Evolutionary conservation across 257 asterid species (phyloP).

Genomic region (Lithospermum erythrorhizon): DNA sequence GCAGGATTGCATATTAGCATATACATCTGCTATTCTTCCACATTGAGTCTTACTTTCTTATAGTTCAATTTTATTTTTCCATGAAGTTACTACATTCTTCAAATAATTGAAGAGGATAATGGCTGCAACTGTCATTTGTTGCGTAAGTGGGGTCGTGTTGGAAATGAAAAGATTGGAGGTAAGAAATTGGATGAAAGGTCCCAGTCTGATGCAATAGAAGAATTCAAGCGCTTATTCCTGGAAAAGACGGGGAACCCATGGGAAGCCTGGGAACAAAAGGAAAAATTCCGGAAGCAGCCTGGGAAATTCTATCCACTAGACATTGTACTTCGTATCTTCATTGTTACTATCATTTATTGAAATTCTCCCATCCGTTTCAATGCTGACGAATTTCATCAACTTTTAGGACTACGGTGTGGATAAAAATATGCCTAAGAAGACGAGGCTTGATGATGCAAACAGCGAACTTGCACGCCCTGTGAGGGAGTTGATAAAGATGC

Average conservation of each 20-base stretch:
- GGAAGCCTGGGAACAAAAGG: slow-evolving; percentile 71
- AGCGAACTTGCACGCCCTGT: slow-evolving; percentile 68
- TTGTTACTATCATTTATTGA: slow-evolving; percentile 6
- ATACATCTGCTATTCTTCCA: neutral
- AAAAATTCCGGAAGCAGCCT: slow-evolving; percentile 70
- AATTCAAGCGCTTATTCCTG: slow-evolving; percentile 69
- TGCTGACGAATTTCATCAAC: slow-evolving; percentile 5
- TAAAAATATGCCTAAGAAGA: slow-evolving; percentile 43
- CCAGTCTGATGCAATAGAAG: slow-evolving; percentile 55
- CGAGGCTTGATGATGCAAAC: slow-evolving; percentile 39
- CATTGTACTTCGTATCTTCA: slow-evolving; percentile 40
- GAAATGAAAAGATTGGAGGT: slow-evolving; percentile 84
- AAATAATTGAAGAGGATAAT: slow-evolving; percentile 90
- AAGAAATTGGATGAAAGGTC: slow-evolving; percentile 53
- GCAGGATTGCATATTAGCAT: neutral
- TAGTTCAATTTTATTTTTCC: slow-evolving; percentile 4
- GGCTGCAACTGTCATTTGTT: slow-evolving; percentile 71
- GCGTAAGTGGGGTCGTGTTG: slow-evolving; percentile 99
- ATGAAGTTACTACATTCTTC: slow-evolving; percentile 83
- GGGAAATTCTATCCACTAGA: slow-evolving; percentile 86
- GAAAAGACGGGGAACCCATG: slow-evolving; percentile 93
- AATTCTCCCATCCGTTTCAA: slow-evolving; percentile 6
- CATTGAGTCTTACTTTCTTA: neutral
- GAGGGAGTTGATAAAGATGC: slow-evolving; percentile 79
- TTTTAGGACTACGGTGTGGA: slow-evolving; percentile 85